Percentiles rank a stretch among this genome's conserved stretches.
These are phyloP conservation scores for Mycosphaerelloides madeirae DNA, from an alignment of 2,329 filamentous ascomycete genomes.

Conservation along the genomic window DNA sequence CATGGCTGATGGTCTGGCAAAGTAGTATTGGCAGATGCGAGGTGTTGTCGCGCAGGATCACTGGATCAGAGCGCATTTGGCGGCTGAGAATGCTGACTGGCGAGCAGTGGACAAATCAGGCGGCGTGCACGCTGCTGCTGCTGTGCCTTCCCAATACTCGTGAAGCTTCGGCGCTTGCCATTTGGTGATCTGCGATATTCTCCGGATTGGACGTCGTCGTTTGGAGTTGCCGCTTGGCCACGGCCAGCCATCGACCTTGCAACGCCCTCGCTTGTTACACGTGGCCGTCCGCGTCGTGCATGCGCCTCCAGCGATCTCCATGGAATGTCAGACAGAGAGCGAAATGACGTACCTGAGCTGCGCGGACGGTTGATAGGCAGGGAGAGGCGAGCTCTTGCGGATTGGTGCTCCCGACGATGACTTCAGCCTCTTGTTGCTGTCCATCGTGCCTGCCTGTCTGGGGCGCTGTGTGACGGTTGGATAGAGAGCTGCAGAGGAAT, in stretches of 20 bases:
- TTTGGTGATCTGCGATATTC: no score
- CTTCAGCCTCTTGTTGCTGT: slow-evolving; percentile 29
- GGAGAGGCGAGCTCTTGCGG: slow-evolving; percentile 22
- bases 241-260: no score
- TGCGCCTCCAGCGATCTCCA: no score
- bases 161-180: no score
- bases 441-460: slow-evolving; percentile 5
- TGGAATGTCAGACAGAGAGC: not conserved
- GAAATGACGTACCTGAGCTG: slow-evolving; percentile 17
- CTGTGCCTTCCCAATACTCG: not conserved
- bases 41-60: not conserved
- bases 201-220: no score
- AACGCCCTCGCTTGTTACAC: no score
- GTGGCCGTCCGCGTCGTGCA: no score
- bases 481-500: not conserved
- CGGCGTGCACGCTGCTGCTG: not conserved
- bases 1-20: slow-evolving; percentile 20
- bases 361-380: slow-evolving; percentile 27
- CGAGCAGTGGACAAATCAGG: not conserved
- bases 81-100: slow-evolving; percentile 7
- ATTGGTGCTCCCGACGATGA: slow-evolving; percentile 24
- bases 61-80: not conserved
- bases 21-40: not conserved
- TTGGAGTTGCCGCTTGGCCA: no score
- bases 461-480: no score